phyloP scores from a whole-genome alignment of 495 filamentous ascomycete genomes.

The Aspergillus incahuasiensis region DNA sequence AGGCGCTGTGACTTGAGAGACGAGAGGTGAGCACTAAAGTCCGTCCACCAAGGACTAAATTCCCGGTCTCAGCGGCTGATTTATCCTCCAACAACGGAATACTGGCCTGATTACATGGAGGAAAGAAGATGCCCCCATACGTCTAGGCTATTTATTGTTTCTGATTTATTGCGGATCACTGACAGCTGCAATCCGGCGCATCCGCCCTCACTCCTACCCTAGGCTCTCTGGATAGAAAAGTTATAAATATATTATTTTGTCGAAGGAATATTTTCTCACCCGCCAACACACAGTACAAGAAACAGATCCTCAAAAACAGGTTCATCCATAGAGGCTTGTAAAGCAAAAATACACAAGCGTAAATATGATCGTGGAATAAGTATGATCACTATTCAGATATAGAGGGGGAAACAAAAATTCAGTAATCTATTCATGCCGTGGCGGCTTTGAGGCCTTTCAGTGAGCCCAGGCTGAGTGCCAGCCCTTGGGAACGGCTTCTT shows the following conservation, averaged over 20 bases:
- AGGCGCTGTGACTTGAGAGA: not conserved
- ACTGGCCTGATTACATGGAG: not conserved
- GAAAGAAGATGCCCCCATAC: not conserved
- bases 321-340: conserved; percentile 25
- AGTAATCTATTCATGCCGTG: conserved; percentile 38
- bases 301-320: conserved; percentile 31
- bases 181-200: not conserved
- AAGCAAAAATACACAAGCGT: conserved; percentile 20
- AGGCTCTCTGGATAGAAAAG: not conserved
- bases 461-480: conserved; percentile 89
- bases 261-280: conserved; percentile 26
- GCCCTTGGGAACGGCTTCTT: conserved; percentile 92
- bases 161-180: not conserved
- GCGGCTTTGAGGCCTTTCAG: conserved; percentile 83
- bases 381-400: conserved; percentile 24
- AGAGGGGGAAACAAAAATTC: conserved; percentile 6
- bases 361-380: conserved; percentile 15
- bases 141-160: not conserved
- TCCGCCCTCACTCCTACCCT: not conserved
- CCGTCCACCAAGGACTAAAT: not conserved
- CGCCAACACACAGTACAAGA: conserved; percentile 28
- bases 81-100: not conserved
- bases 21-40: not conserved
- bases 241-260: conserved; percentile 13
- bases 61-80: not conserved